Base-by-base conservation (phyloP, 768 basidiomycete genomes). In the Gyrodon lividus region DNA sequence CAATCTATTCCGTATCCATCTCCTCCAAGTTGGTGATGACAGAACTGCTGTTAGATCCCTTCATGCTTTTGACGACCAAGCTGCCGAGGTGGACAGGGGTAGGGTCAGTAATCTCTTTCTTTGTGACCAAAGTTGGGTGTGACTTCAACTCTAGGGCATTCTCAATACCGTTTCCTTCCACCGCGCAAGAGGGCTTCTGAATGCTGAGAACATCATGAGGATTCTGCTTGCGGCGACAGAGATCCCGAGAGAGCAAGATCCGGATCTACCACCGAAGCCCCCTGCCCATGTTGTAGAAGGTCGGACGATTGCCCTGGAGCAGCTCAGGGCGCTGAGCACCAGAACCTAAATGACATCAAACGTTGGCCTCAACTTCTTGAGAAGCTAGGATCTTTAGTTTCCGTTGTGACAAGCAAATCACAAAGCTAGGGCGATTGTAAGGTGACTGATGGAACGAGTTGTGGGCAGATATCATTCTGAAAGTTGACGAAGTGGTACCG, bases 11-110 rank as follows among this genome's bases (percentile, higher is more conserved):
- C 58, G 58, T 2, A 58, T 64, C 10, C 56, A 64, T 31, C 22
- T 65, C 16, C 30, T 64, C 40, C 63, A 64, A 45, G 59, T 64
- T 55, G 63, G 63, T 1, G 50, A 57, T 0, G 58, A 64, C 31
- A 57, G 60, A 39, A 65, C 43, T 20, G 63, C 50, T 12, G 56
- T 62, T 48, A 31, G 50, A 43, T 63, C 63, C 4, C 52, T 64
- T 13, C 50, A 60, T 7, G 58, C 60, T 40, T 57, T 64, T 47
- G 58, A 56, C 30, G 60, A 65, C 14, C 53, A 48, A 23, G 26
- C 65, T 17, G 54, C 49, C 3, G 50, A 52, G 17, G 42, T 47
- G 20, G 63, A 62, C 39, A 46, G 41, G 9, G 47, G 54, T 14
- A 57, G 60, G 50, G 60, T 33, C 20, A 6, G 57, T 55, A 12